Conservation (phyloP, 2,329 filamentous ascomycete species). For the Cordyceps javanica region DNA sequence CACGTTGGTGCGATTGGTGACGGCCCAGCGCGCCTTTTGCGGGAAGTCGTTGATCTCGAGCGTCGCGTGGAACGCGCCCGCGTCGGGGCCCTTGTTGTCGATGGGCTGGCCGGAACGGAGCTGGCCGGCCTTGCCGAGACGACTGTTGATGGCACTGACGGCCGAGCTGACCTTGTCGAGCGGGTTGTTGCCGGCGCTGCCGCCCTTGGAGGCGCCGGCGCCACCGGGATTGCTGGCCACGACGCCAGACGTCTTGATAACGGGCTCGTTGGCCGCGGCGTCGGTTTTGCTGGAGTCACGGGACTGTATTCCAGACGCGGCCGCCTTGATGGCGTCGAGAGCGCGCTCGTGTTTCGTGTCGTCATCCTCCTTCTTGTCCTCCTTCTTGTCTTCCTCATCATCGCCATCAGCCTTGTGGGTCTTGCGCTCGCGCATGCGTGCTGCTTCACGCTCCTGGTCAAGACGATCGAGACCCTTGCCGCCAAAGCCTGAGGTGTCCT, state of each 20-base stretch:
- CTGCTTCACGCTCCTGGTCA: conserved; percentile 83
- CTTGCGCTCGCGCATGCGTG: conserved; percentile 79
- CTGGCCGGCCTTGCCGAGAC: conserved; percentile 82
- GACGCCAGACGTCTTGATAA: conserved; percentile 12
- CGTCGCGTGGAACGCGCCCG: conserved; percentile 92
- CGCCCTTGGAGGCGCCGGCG: conserved; percentile 44
- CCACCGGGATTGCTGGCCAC: conserved; percentile 30
- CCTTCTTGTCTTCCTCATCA: conserved; percentile 74
- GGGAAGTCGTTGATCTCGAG: conserved; percentile 99
- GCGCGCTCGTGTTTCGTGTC: conserved; percentile 63
- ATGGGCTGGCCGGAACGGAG: conserved; percentile 89
- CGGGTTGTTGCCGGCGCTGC: conserved; percentile 56
- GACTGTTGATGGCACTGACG: conserved; percentile 83
- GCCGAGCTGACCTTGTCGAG: conserved; percentile 87
- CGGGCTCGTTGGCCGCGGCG: conserved; percentile 1
- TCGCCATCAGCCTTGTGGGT: conserved; percentile 84
- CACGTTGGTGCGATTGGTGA: conserved; percentile 97
- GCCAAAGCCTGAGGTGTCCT: conserved; percentile 84
- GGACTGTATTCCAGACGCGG: conserved; percentile 50
- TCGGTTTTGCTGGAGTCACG: conserved; percentile 45
- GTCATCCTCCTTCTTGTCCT: conserved; percentile 64
- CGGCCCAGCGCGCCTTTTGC: conserved; percentile 96
- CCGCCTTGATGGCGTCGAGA: conserved; percentile 57
- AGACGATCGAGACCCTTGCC: conserved; percentile 90
- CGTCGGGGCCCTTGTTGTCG: conserved; percentile 97